Conservation (phyloP, 1,284 basidiomycete genomes). For the Kwoniella shivajii region DNA sequence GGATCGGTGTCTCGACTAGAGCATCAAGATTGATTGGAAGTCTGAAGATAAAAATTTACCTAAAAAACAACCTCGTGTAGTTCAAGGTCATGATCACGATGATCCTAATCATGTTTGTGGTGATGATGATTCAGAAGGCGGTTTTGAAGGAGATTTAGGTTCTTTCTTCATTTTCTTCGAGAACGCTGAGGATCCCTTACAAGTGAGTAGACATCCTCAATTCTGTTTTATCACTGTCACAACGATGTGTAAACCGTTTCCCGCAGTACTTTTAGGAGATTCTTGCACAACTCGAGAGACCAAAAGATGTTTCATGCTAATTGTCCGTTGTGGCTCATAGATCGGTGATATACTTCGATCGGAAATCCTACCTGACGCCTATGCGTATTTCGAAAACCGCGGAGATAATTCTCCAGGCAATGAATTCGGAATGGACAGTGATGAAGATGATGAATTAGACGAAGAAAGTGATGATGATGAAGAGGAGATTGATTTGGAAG, state of each 20-base stretch:
- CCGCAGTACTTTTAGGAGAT: too few relatives aligned
- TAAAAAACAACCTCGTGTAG: conserved; percentile 52
- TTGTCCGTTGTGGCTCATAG: too few relatives aligned
- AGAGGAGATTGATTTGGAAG: conserved; percentile 50
- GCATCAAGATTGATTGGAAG: conserved; percentile 56
- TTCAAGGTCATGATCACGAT: conserved; percentile 9
- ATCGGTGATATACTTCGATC: conserved; percentile 33
- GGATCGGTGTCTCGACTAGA: conserved; percentile 25
- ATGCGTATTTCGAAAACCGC: conserved; percentile 43
- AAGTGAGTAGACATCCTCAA: conserved; percentile 21
- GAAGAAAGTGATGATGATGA: conserved; percentile 46
- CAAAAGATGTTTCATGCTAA: too few relatives aligned
- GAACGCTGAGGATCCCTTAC: conserved; percentile 41
- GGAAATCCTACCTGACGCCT: conserved; percentile 45
- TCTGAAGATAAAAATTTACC: conserved; percentile 55
- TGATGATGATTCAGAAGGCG: conserved; percentile 27
- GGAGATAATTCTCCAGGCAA: conserved; percentile 20
- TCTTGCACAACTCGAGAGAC: too few relatives aligned
- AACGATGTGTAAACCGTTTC: too few relatives aligned
- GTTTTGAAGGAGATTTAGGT: conserved; percentile 54
- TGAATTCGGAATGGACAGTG: conserved; percentile 11
- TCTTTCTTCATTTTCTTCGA: conserved; percentile 58
- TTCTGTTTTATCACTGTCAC: too few relatives aligned
- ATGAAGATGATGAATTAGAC: conserved; percentile 44
- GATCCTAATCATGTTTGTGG: conserved; percentile 24